Evolutionary conservation across 345 rosid genomes (phyloP).

Genomic region (Draba incana): DNA sequence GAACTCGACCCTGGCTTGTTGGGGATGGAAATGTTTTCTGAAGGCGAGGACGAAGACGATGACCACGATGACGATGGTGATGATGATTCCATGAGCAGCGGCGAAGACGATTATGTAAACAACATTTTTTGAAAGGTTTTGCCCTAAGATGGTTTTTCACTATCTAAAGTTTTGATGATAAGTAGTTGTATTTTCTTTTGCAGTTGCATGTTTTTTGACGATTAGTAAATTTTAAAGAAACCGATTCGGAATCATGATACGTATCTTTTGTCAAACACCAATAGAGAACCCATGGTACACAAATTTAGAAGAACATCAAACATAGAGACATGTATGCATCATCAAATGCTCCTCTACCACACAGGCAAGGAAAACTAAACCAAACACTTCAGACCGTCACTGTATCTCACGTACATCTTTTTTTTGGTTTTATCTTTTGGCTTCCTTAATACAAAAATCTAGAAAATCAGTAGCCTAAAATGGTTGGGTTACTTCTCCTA

Average conservation of each 20-base stretch:
- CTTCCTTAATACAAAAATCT: constrained; percentile 34
- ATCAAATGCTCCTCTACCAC: no score
- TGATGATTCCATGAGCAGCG: constrained; percentile 81
- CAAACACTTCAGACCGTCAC: constrained; percentile 34
- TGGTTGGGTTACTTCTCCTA: constrained; percentile 46
- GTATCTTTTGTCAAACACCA: neutral
- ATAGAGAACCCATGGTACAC: neutral
- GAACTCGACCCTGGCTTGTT: constrained; percentile 57
- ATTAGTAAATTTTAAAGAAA: constrained; percentile 13
- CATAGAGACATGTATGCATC: no score
- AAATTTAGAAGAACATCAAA: neutral
- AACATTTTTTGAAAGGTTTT: no score
- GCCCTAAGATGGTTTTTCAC: neutral
- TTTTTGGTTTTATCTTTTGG: neutral
- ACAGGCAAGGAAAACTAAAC: constrained; percentile 36
- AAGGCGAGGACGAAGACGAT: constrained; percentile 49
- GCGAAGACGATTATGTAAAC: constrained; percentile 57
- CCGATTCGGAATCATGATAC: neutral
- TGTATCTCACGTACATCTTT: neutral
- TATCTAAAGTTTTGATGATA: constrained; percentile 39
- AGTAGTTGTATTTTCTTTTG: constrained; percentile 11
- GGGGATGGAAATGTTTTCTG: constrained; percentile 64
- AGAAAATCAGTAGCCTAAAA: constrained; percentile 38
- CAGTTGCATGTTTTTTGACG: neutral
- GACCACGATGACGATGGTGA: constrained; percentile 67